These are phyloP conservation scores for Spiraea crenata DNA, from an alignment of 331 rosid genomes.

Conservation along the genomic window DNA sequence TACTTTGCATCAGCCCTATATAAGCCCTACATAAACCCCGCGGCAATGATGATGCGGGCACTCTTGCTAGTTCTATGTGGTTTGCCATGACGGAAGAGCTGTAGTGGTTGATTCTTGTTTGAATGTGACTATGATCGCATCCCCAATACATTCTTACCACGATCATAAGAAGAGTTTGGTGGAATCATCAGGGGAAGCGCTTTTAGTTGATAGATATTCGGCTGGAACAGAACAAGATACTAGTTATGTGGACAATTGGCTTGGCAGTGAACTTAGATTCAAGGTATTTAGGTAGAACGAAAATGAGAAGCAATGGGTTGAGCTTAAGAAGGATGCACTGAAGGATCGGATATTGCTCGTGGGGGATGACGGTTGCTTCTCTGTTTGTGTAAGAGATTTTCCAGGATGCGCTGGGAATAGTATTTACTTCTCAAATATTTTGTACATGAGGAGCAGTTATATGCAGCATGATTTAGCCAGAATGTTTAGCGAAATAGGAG, in stretches of 20 bases:
- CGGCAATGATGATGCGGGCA: too few relatives aligned
- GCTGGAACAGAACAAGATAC: too few relatives aligned
- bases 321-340: neutral
- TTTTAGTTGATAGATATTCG: neutral
- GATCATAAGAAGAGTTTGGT: neutral
- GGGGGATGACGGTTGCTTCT: constrained; percentile 7
- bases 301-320: neutral
- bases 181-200: neutral
- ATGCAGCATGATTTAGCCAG: neutral
- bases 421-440: neutral
- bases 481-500: neutral
- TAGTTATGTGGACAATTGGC: too few relatives aligned
- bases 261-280: neutral
- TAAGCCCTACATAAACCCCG: neutral
- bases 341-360: constrained; percentile 4
- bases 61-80: neutral
- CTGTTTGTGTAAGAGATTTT: constrained; percentile 12
- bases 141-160: neutral
- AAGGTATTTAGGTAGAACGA: neutral
- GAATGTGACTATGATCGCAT: neutral
- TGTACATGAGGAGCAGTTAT: neutral
- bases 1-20: too few relatives aligned
- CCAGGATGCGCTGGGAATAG: constrained; percentile 4
- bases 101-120: constrained; percentile 7
- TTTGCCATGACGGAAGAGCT: neutral